These are phyloP conservation scores for Nevesoporus exiguus DNA, from an alignment of 768 basidiomycete genomes.

Conservation along the genomic window DNA sequence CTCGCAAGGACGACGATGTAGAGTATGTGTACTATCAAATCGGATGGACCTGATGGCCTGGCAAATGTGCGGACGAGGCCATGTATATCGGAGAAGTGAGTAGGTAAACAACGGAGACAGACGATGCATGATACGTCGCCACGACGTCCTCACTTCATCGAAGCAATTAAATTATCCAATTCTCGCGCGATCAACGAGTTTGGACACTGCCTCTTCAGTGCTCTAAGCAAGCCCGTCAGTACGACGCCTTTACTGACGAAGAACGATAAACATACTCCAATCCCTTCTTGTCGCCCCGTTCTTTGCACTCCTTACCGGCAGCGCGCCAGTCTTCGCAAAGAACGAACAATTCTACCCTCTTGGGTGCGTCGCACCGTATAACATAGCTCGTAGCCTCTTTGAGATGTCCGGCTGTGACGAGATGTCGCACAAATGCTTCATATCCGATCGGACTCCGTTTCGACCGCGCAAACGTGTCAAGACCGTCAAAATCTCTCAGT, in stretches of 20 bases:
- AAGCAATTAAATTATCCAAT: slow-evolving; percentile 58
- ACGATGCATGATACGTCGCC: background rate
- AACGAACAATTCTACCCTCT: slow-evolving; percentile 83
- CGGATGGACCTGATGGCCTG: slow-evolving; percentile 46
- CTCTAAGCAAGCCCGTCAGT: slow-evolving; percentile 39
- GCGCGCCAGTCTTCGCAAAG: slow-evolving; percentile 87
- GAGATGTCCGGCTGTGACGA: slow-evolving; percentile 67
- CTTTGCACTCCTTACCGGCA: slow-evolving; percentile 88
- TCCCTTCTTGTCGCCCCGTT: slow-evolving; percentile 77
- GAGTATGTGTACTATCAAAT: slow-evolving; percentile 73
- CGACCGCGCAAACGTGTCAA: slow-evolving; percentile 82
- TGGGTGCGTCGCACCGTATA: slow-evolving; percentile 76
- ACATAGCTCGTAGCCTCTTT: slow-evolving; percentile 81
- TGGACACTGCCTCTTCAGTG: slow-evolving; percentile 70
- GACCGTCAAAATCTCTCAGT: slow-evolving; percentile 78
- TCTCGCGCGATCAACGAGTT: slow-evolving; percentile 80
- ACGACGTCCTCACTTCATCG: slow-evolving; percentile 55
- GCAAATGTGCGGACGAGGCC: background rate
- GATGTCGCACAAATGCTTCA: slow-evolving; percentile 80
- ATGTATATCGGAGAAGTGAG: background rate
- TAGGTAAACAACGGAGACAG: background rate
- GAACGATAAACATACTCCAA: slow-evolving; percentile 64
- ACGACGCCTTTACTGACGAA: background rate
- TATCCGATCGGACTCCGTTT: slow-evolving; percentile 95
- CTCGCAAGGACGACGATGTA: slow-evolving; percentile 45